Evolutionary conservation across 2,329 filamentous ascomycete species (phyloP), one percentile per base, ranked within the genome.

Genomic region (Scedosporium dehoogii): DNA sequence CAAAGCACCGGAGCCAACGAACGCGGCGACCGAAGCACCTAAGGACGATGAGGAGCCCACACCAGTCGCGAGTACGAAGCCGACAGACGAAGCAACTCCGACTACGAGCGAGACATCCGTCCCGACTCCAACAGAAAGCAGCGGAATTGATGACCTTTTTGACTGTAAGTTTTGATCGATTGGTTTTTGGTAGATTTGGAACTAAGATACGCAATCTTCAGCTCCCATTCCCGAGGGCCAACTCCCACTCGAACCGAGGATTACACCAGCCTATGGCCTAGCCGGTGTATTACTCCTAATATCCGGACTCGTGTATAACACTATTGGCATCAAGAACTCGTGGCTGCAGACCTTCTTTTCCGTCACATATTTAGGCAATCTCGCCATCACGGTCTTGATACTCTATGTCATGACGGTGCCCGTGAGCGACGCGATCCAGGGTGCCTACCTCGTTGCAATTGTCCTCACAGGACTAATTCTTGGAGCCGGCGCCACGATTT

Each of bases 361-460:
- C 14, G 85, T 88, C 0, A 89, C 85, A 4, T 92, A 89, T 68
- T 78, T 94, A 27, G 81, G 84, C 23, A 83, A 86, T 55, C 76
- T 97, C 42, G 86, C 89, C 16, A 86, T 94, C 12, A 85, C 89
- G 0, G 88, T 96, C 2, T 78, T 97, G 23, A 91, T 97, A 62
- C 74, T 96, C 55, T 97, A 97, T 71, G 87, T 97, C 46, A 94
- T 96, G 88, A 87, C 81, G 62, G 83, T 87, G 0, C 91, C 92
- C 0, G 83, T 96, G 46, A 85, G 81, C 64, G 77, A 89, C 71
- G 89, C 85, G 0, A 78, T 94, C 2, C 91, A 97, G 74, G 93
- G 91, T 27, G 93, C 86, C 33, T 97, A 94, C 72, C 83, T 97
- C 42, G 89, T 92, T 6, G 92, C 91, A 2, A 84, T 83, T 2